Evolutionary conservation across 2,329 filamentous ascomycete genomes (phyloP).

Genomic region (Microcera coccophila): DNA sequence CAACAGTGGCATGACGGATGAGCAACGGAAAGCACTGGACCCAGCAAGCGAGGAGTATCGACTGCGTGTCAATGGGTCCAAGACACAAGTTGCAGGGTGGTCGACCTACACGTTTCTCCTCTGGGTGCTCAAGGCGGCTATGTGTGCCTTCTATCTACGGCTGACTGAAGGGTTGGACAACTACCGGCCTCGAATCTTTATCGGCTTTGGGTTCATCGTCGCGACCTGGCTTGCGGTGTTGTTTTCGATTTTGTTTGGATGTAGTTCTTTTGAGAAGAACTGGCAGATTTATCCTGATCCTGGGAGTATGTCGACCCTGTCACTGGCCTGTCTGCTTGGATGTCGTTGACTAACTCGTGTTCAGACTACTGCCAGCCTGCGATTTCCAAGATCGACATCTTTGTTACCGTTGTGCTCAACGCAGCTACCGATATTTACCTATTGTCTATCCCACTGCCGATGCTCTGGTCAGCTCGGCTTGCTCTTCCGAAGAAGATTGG

Average conservation of each 20-base stretch:
- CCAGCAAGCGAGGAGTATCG: constrained; percentile 41
- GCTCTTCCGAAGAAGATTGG: constrained; percentile 32
- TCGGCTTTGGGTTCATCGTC: constrained; percentile 46
- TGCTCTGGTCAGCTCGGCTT: constrained; percentile 36
- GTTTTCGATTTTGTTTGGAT: constrained; percentile 47
- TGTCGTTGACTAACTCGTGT: constrained; percentile 14
- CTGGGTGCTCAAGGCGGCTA: constrained; percentile 50
- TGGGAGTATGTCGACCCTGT: constrained; percentile 40
- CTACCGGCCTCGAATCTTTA: constrained; percentile 31
- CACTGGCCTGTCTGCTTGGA: neutral
- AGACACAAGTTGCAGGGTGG: constrained; percentile 52
- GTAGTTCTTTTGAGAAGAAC: constrained; percentile 47
- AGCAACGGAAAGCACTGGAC: constrained; percentile 40
- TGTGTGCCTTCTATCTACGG: constrained; percentile 50
- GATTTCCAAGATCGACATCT: constrained; percentile 45
- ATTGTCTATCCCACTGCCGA: constrained; percentile 51
- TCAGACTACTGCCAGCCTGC: constrained; percentile 43
- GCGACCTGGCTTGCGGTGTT: constrained; percentile 45
- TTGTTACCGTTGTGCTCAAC: constrained; percentile 46
- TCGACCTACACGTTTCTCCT: constrained; percentile 47
- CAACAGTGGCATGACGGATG: constrained; percentile 52
- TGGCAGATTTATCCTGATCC: constrained; percentile 57
- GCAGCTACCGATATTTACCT: constrained; percentile 53
- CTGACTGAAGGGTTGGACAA: constrained; percentile 35
- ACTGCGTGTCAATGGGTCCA: constrained; percentile 40